A percentile compares a stretch with the other conserved stretches of the same genome.
Conservation (phyloP, 768 basidiomycete genomes). For the Mycena metata region DNA sequence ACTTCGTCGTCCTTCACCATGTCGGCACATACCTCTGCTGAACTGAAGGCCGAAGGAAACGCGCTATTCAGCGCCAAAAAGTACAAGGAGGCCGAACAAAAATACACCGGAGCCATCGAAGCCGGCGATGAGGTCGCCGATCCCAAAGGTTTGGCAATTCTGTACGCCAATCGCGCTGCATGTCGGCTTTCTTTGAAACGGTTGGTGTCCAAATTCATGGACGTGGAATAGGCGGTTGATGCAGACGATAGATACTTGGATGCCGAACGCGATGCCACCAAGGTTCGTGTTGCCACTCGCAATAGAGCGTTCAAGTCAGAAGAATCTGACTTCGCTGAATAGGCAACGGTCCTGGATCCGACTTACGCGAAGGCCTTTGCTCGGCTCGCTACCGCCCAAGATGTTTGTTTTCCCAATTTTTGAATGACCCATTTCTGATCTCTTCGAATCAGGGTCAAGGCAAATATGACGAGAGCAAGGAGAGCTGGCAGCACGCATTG, state of each 20-base stretch:
- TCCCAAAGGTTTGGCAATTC: conserved; percentile 26
- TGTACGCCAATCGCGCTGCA: conserved; percentile 34
- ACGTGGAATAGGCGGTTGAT: no score
- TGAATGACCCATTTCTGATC: neutral
- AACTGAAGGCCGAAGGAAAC: conserved; percentile 34
- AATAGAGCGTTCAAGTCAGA: no score
- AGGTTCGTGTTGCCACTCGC: no score
- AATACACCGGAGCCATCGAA: conserved; percentile 35
- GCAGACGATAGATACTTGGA: conserved; percentile 34
- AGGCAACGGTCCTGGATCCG: conserved; percentile 44
- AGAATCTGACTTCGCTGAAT: no score
- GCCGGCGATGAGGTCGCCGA: conserved; percentile 14
- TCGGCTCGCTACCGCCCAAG: conserved; percentile 34
- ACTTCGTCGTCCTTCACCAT: no score
- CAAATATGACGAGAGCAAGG: neutral
- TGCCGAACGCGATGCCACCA: conserved; percentile 33
- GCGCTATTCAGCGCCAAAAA: conserved; percentile 26
- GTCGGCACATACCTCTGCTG: neutral
- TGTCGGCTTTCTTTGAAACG: conserved; percentile 31
- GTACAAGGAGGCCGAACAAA: conserved; percentile 19
- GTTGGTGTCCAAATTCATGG: conserved; percentile 4
- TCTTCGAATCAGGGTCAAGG: conserved; percentile 24
- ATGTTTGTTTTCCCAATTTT: conserved; percentile 27
- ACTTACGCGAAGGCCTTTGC: conserved; percentile 40
- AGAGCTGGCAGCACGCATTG: conserved; percentile 37